Evolutionary conservation across 2,329 filamentous ascomycete genomes (phyloP).

Genomic region (Aureobasidium subglaciale): DNA sequence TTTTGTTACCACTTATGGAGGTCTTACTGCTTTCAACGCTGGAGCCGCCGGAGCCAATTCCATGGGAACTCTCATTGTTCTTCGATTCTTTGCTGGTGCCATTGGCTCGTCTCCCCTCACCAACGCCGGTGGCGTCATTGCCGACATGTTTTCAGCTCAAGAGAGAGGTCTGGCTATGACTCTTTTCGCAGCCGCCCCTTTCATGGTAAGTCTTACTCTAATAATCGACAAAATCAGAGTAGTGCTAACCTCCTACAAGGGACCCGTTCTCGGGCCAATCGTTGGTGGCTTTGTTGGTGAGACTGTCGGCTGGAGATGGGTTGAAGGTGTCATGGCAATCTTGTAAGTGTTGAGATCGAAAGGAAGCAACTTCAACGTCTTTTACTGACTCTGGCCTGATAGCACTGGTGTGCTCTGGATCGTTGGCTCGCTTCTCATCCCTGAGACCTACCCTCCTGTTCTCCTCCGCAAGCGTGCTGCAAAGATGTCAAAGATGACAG

Average conservation of each 20-base stretch:
- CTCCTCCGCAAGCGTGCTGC: slow-evolving; percentile 48
- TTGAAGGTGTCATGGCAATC: slow-evolving; percentile 55
- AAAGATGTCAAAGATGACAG: slow-evolving; percentile 45
- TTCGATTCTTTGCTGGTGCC: slow-evolving; percentile 40
- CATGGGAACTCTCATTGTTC: slow-evolving; percentile 37
- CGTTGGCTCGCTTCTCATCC: slow-evolving; percentile 43
- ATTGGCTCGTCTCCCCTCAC: slow-evolving; percentile 39
- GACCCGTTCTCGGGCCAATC: slow-evolving; percentile 62
- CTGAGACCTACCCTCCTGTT: slow-evolving; percentile 55
- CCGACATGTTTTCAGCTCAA: slow-evolving; percentile 38
- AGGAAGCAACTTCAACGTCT: no score
- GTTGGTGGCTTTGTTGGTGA: slow-evolving; percentile 62
- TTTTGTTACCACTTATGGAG: slow-evolving; percentile 31
- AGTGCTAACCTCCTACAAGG: no score
- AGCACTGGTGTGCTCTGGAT: slow-evolving; percentile 53
- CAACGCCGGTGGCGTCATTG: slow-evolving; percentile 41
- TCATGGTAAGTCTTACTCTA: no score
- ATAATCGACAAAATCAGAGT: no score
- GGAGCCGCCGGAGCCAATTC: slow-evolving; percentile 38
- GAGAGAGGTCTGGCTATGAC: slow-evolving; percentile 48
- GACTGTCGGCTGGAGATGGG: slow-evolving; percentile 61
- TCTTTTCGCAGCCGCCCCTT: slow-evolving; percentile 60
- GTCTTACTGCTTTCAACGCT: slow-evolving; percentile 35
- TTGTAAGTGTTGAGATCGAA: slow-evolving; percentile 38
- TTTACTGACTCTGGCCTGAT: not conserved